Conservation (phyloP, 2,329 filamentous ascomycete genomes). For the Stagonosporopsis tanaceti region DNA sequence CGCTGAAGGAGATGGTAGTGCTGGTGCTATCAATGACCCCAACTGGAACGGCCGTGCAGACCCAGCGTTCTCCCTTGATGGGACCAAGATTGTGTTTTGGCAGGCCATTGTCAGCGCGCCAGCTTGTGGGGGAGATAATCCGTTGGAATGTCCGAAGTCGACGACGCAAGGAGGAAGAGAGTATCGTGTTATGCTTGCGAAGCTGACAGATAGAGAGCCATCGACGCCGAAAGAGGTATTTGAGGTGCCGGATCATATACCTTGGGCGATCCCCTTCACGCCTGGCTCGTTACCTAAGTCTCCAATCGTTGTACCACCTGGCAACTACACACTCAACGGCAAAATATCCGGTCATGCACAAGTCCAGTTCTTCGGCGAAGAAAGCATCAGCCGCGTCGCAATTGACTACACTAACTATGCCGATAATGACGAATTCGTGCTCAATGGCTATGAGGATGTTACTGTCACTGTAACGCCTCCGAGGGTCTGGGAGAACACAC, state of each 20-base stretch:
- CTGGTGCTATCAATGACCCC: slow-evolving; percentile 51
- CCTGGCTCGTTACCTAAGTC: slow-evolving; percentile 20
- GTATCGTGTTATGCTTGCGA: slow-evolving; percentile 55
- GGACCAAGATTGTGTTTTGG: slow-evolving; percentile 55
- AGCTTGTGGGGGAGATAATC: slow-evolving; percentile 55
- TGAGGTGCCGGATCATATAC: slow-evolving; percentile 39
- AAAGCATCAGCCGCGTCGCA: slow-evolving; percentile 35
- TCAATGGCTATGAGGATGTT: slow-evolving; percentile 50
- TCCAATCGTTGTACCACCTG: neutral
- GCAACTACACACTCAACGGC: slow-evolving; percentile 24
- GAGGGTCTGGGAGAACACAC: slow-evolving; percentile 27
- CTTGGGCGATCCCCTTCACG: slow-evolving; percentile 48
- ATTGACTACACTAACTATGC: slow-evolving; percentile 51
- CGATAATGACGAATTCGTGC: slow-evolving; percentile 44
- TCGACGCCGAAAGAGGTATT: slow-evolving; percentile 27
- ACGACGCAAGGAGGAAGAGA: slow-evolving; percentile 51
- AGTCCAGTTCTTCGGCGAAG: slow-evolving; percentile 23
- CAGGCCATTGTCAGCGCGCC: slow-evolving; percentile 52
- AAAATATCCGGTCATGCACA: slow-evolving; percentile 23
- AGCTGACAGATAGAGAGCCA: slow-evolving; percentile 46
- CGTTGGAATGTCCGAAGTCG: slow-evolving; percentile 52
- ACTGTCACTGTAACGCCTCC: slow-evolving; percentile 23
- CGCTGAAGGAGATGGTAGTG: slow-evolving; percentile 31
- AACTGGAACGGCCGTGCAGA: slow-evolving; percentile 60
- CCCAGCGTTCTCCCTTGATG: slow-evolving; percentile 54